A percentile compares a stretch with the other conserved stretches of the same genome.
Conservation (phyloP, 768 basidiomycete species). For the Lactifluus pinguis region DNA sequence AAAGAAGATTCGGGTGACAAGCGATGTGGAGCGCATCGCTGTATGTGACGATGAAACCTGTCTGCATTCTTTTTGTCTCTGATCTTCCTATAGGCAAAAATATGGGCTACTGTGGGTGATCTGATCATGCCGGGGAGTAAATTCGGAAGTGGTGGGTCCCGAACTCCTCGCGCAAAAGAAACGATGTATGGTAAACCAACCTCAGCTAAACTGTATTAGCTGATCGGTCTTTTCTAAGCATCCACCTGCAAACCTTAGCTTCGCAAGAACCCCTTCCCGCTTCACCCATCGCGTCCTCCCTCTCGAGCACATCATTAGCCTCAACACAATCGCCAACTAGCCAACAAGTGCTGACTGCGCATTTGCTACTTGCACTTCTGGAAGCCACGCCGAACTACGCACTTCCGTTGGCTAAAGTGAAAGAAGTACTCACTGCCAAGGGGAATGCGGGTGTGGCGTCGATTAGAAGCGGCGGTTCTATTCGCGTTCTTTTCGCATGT, state of each 20-base stretch:
- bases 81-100: conserved; percentile 41
- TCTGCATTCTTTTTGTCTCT: not conserved
- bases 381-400: conserved; percentile 42
- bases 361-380: conserved; percentile 53
- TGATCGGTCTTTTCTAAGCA: conserved; percentile 28
- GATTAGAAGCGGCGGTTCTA: conserved; percentile 30
- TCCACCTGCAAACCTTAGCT: conserved; percentile 49
- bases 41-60: conserved; percentile 32
- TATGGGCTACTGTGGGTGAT: conserved; percentile 61
- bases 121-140: conserved; percentile 48
- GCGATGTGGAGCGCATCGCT: conserved; percentile 54
- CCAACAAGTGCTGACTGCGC: conserved; percentile 65
- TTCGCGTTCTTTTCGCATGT: conserved; percentile 62
- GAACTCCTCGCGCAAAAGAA: conserved; percentile 46
- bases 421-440: conserved; percentile 43
- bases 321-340: conserved; percentile 36
- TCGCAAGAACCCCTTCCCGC: conserved; percentile 39
- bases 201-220: not conserved
- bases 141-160: conserved; percentile 29
- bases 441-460: conserved; percentile 27
- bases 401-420: conserved; percentile 53
- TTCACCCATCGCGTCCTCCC: conserved; percentile 49
- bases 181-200: conserved; percentile 41
- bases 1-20: conserved; percentile 43
- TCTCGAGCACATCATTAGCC: conserved; percentile 36